Base-by-base conservation (phyloP, 129 eudicot species). In the Logfia minima region DNA sequence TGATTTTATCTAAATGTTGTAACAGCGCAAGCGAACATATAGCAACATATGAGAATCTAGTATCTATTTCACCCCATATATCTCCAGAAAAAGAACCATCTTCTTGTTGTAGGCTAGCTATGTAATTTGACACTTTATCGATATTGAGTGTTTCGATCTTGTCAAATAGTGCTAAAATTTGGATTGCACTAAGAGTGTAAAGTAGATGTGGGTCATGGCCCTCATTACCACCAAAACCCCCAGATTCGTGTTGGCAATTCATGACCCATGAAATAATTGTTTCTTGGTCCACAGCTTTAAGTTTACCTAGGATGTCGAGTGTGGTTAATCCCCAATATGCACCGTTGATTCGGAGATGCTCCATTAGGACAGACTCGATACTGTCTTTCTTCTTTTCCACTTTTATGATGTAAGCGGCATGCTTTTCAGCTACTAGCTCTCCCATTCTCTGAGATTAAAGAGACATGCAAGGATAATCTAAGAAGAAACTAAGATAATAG, bases 71-170 rank as follows among this genome's bases (percentile, higher is more conserved):
- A 45, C 98, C 98, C 96, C 97, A 93, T 41, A 85, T 88, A 88
- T 93, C 98, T 45, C 98, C 98, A 56, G 92, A 80, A 86, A 93
- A 90, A 26, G 98, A 93, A 34, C 98, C 98, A 80, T 93, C 98
- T 82, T 89, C 91, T 76, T 89, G 91, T 79, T 93, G 98, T 64
- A 90, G 84, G 79, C 86, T 68, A 31, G 83, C 86, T 80, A 93
- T 74, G 81, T 93, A 93, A 69, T 69, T 70, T 18, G 93, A 65
- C 23, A 88, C 96, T 84, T 93, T 87, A 67, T 86, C 92, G 35
- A 87, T 66, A 77, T 93, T 87, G 58, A 93, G 97, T 35, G 80
- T 74, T 75, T 89, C 79, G 22, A 86, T 84, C 76, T 89, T 88
- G 84, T 90, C 86, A 78, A 93, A 88, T 11, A 90, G 86, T 18